These are phyloP conservation scores for Radiomyces spectabilis DNA, from an alignment of 192 early-diverging fungal species.

Conservation along the genomic window DNA sequence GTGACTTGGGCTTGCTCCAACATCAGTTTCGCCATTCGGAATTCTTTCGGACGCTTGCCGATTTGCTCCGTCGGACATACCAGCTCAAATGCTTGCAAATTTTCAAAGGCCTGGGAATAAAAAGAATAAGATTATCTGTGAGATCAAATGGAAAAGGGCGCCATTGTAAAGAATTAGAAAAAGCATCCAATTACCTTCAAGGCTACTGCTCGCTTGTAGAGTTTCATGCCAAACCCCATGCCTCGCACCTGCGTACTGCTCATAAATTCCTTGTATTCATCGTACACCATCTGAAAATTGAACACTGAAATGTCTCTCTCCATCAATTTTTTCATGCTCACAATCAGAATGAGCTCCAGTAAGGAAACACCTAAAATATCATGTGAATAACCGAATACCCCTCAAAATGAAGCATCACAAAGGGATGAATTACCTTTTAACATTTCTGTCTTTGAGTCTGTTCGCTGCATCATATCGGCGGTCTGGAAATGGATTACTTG, in stretches of 20 bases:
- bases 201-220: constrained; percentile 72
- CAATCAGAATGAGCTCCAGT: constrained; percentile 73
- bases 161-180: too few relatives aligned
- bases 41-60: constrained; percentile 73
- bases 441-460: constrained; percentile 46
- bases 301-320: constrained; percentile 59
- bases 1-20: constrained; percentile 60
- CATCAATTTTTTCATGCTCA: constrained; percentile 69
- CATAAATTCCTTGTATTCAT: constrained; percentile 86
- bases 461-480: constrained; percentile 32
- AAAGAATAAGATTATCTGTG: too few relatives aligned
- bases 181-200: constrained; percentile 67
- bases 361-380: constrained; percentile 53
- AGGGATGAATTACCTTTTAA: constrained; percentile 27
- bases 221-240: constrained; percentile 51
- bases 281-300: constrained; percentile 94
- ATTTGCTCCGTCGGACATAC: constrained; percentile 46
- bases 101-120: constrained; percentile 66
- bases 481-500: constrained; percentile 26
- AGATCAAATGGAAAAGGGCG: too few relatives aligned
- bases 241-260: constrained; percentile 42
- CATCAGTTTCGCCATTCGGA: constrained; percentile 78
- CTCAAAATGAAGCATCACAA: not conserved
- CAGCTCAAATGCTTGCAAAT: constrained; percentile 61
- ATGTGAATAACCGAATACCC: not conserved